Evolutionary conservation across 257 asterid genomes (phyloP).

Genomic region (Jasminum sambac): DNA sequence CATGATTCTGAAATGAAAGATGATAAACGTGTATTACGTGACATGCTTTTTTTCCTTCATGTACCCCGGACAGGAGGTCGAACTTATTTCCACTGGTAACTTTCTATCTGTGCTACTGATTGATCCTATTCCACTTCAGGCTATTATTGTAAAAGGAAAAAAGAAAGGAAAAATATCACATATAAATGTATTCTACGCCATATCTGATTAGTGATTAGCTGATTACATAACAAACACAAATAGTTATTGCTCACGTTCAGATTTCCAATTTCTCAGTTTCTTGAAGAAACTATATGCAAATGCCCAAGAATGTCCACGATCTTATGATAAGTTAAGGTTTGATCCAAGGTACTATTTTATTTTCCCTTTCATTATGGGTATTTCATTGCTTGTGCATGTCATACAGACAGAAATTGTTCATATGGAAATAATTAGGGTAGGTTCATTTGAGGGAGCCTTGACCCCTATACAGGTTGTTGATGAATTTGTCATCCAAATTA

Average conservation of each 20-base stretch:
- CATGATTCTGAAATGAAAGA: conserved; percentile 52
- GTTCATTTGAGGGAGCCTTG: too few relatives aligned
- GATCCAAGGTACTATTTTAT: conserved; percentile 67
- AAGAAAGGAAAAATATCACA: background rate
- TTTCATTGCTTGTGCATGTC: conserved; percentile 10
- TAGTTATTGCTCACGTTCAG: conserved; percentile 12
- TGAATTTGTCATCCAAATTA: too few relatives aligned
- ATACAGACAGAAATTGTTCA: too few relatives aligned
- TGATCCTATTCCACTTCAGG: conserved; percentile 9
- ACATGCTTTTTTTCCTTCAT: conserved; percentile 95
- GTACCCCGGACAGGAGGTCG: conserved; percentile 98
- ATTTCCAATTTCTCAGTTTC: conserved; percentile 56
- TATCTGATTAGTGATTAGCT: too few relatives aligned
- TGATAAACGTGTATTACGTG: conserved; percentile 63
- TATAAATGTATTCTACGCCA: conserved; percentile 4
- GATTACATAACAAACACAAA: conserved; percentile 15
- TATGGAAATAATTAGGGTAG: too few relatives aligned
- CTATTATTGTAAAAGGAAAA: conserved; percentile 8
- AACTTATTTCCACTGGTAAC: conserved; percentile 90
- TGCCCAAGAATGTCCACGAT: conserved; percentile 86
- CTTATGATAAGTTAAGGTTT: conserved; percentile 88
- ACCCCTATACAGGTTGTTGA: too few relatives aligned
- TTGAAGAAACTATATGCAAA: conserved; percentile 74
- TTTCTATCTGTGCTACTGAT: conserved; percentile 1
- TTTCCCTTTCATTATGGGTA: background rate